These are phyloP conservation scores for Cyphellophora europaea DNA, from an alignment of 2,329 filamentous ascomycete species.

Conservation along the genomic window DNA sequence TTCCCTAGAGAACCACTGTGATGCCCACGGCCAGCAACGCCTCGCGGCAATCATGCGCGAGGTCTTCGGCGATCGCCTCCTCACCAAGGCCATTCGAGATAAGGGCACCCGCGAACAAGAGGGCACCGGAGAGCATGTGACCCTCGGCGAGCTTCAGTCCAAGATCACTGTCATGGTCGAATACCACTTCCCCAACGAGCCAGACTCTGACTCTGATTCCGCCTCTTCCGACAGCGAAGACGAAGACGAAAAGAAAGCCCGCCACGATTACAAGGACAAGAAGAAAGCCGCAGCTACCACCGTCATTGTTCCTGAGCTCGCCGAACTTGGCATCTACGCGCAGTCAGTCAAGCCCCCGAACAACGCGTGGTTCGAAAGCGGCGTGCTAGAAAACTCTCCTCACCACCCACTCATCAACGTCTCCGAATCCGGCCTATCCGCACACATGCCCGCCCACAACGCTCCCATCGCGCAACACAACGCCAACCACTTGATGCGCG, in stretches of 20 bases:
- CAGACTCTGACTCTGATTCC: constrained; percentile 4
- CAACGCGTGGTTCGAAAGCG: constrained; percentile 16
- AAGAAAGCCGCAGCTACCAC: constrained; percentile 10
- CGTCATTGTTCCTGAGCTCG: constrained; percentile 16
- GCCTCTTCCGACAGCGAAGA: constrained; percentile 5
- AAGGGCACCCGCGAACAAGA: constrained; percentile 15
- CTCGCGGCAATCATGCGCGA: constrained; percentile 17
- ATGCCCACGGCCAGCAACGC: constrained; percentile 12
- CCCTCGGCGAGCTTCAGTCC: constrained; percentile 14
- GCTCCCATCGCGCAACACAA: constrained; percentile 15
- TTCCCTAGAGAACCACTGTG: constrained; percentile 19
- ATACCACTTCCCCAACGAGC: constrained; percentile 16
- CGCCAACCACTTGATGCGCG: constrained; percentile 16
- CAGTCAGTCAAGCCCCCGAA: constrained; percentile 18
- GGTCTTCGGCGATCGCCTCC: constrained; percentile 15
- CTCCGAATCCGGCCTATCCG: constrained; percentile 13
- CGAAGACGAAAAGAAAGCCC: constrained; percentile 9
- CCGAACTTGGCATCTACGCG: constrained; percentile 18
- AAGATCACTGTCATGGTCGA: constrained; percentile 19
- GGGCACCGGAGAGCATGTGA: constrained; percentile 14
- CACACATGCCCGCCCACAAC: constrained; percentile 12
- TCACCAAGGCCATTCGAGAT: constrained; percentile 14
- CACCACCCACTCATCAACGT: constrained; percentile 18
- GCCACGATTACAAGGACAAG: constrained; percentile 13
- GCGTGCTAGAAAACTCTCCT: constrained; percentile 9